Evolutionary conservation across 2,329 filamentous ascomycete genomes (phyloP), one percentile per base, ranked within the genome.

Genomic region (Sporothrix luriei): DNA sequence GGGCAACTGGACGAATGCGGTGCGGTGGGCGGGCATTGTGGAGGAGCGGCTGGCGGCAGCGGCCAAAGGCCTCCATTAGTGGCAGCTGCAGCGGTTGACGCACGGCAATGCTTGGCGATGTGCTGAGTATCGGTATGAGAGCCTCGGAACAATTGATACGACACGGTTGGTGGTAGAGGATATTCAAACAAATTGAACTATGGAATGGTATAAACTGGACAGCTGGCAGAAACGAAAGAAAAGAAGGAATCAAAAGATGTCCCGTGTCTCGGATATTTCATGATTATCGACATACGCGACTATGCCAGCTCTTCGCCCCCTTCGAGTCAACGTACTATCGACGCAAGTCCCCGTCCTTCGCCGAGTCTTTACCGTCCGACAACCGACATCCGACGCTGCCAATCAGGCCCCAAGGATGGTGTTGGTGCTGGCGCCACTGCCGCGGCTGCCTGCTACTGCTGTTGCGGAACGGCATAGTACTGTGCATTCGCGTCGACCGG

Each of bases 11-110:
- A 78, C 76, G 19, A 87, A 87, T 70, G 87, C 86, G 0, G 74
- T 84, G 57, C 85, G 83, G 75, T 90, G 88, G 88, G 82, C 84
- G 2, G 80, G 78, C 21, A 89, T 90, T 69, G 88, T 90, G 69
- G 81, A 85, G 64, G 78, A 77, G 19, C 84, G 81, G 65, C 80
- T 90, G 49, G 73, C 75, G 46, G 80, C 80, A 16, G 86, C 86
- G 4, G 80, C 79, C 33, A 78, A 80, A 72, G 81, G 76, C 51
- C 73, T 83, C 61, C 71, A 75, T 24, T 68, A 40, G 40, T 19
- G 24, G 26, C 6, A 26, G 11, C 6, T 4, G 33, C 7, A 14
- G 1, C 13, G 3, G 3, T 10, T 46, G 43, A 38, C 33, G 10
- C 52, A 55, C 11, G 3, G n/a, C 7, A 54, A 6, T 54, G 51